phyloP scores from a whole-genome alignment of 306 rosid genomes.

The Quercus berberidifolia region DNA sequence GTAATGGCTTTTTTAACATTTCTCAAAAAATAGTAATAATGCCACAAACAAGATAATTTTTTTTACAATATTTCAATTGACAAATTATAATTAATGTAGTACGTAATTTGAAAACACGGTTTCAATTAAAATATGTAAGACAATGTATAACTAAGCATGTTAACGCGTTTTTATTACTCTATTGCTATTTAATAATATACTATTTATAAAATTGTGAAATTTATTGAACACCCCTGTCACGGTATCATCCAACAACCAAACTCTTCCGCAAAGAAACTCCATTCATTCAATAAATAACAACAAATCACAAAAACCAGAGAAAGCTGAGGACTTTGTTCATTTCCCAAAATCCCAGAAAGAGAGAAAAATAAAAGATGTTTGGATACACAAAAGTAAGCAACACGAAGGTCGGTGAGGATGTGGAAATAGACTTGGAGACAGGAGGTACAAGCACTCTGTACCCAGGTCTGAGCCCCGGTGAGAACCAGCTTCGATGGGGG shows the following conservation, averaged over 20 bases:
- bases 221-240: no score
- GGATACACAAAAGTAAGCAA: slow-evolving; percentile 48
- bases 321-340: not conserved
- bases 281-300: not conserved
- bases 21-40: no score
- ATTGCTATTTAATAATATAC: no score
- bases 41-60: no score
- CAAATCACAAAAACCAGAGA: not conserved
- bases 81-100: no score
- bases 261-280: no score
- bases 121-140: fast-evolving
- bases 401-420: slow-evolving; percentile 30
- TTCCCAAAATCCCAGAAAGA: not conserved
- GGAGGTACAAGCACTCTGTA: slow-evolving; percentile 56
- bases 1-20: no score
- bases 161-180: no score
- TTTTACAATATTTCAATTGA: no score
- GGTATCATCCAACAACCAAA: no score
- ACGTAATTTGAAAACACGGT: fast-evolving
- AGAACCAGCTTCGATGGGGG: slow-evolving; percentile 97
- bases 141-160: no score
- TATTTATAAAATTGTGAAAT: no score
- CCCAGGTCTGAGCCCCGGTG: slow-evolving; percentile 73
- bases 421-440: slow-evolving; percentile 76
- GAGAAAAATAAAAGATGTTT: slow-evolving; percentile 19